Evolutionary conservation across 495 filamentous ascomycete genomes (phyloP), one percentile per base, ranked within the genome.

Genomic region (Entonaema liquescens): DNA sequence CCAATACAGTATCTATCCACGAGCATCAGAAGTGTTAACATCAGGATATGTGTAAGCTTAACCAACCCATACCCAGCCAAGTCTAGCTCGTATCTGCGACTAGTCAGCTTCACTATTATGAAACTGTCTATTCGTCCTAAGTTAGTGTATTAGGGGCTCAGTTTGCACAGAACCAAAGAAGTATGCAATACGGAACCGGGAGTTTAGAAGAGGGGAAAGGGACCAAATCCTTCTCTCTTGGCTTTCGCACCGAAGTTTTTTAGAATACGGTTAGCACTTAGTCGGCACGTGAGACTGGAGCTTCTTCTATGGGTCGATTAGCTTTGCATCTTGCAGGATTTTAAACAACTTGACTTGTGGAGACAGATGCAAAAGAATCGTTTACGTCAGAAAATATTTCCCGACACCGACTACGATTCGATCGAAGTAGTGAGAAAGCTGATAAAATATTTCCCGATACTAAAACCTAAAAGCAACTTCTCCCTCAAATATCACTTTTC

Each of bases 251-350:
- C 3, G 15, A 53, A 53, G 47, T 9, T 38, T 38, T 35, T 28
- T 49, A 53, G 15, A 49, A 62, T 62, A 25, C 44, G 33, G 19
- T 54, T 33, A 53, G 47, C 19, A 53, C 26, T 38, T n/a, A 15
- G n/a, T 11, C 31, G 47, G 33, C 31, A 62, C 31, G 33, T 62
- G 23, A 49, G 44, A 9, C 31, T 62, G 9, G 49, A 40, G 33
- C 25, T 53, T 38, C 31, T 53, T 38, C 31, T 53, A 25, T 54
- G 59, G 59, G 25, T 62, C 33, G 44, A 54, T 42, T 53, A 29
- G n/a, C 31, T 62, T 13, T 53, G 31, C 33, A 53, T 36, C 23
- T 62, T 53, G 59, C 44, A 52, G 35, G 47, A 53, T 13, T 62
- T 31, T 8, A 21, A 38, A 17, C n/a, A 33, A 38, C n/a, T 40